Base-by-base conservation (phyloP, 1,284 basidiomycete species). In the Trametes hirsuta region DNA sequence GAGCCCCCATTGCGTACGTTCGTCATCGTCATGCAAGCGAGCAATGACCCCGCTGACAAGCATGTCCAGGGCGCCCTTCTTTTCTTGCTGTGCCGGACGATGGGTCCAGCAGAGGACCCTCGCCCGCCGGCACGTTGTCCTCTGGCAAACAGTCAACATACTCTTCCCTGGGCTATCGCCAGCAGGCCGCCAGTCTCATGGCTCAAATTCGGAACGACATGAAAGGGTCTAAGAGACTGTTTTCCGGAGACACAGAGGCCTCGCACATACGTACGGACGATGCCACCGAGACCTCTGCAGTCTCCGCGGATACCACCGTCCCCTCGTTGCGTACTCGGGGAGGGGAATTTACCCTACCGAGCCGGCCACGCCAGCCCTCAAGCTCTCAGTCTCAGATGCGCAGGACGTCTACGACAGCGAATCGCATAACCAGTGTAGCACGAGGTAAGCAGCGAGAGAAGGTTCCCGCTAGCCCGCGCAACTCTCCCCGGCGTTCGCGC, bases 181-280 rank as follows among this genome's bases (percentile, higher is more conserved):
- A 85, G 65, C 86, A 91, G 66, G 93, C 90, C 4, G 90, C 85
- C 11, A 85, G 82, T 40, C 76, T 95, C 47, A 93, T 95, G 90
- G 89, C 88, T 15, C 90, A 92, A 64, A 93, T 94, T 63, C 89
- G 90, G 73, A 81, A 79, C 56, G 89, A 91, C 65, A 84, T 91
- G 79, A 86, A 84, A 67, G 81, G 84, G 9, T 80, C 83, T 44
- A 90, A 89, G 71, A 85, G 88, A 18, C 65, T 89, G 1, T 87
- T 88, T 67, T 90, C 89, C 2, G 82, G 80, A 2, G 85, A 86
- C 22, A 86, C 84, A 0, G 86, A 87, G 22, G 63, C 77, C 35
- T 83, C 83, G 25, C 80, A 79, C 8, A 12, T 60, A 34, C 61
- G 55, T 12, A 55, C 44, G 30, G 58, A 63, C 41, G 65, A 63